Conservation (phyloP, 2,329 filamentous ascomycete genomes). For the Aspergillus flavus region DNA sequence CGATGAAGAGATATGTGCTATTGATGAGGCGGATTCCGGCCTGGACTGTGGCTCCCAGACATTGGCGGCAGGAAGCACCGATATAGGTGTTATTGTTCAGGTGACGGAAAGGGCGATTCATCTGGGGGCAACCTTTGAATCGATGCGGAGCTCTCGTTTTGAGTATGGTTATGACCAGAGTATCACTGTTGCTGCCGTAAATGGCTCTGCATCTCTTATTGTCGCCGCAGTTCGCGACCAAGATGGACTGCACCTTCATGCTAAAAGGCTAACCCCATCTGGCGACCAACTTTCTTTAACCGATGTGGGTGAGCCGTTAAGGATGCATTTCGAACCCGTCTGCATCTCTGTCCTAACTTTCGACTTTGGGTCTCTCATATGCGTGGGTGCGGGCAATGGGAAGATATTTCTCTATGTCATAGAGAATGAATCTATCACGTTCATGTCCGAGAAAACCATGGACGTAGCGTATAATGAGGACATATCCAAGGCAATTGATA, state of each 20-base stretch:
- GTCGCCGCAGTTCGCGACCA: constrained; percentile 29
- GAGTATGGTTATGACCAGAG: constrained; percentile 25
- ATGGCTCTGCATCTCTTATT: constrained; percentile 32
- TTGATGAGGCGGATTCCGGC: constrained; percentile 42
- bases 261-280: constrained; percentile 26
- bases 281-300: constrained; percentile 23
- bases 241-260: constrained; percentile 30
- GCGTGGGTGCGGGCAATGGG: constrained; percentile 45
- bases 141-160: constrained; percentile 24
- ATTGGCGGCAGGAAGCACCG: constrained; percentile 45
- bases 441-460: constrained; percentile 29
- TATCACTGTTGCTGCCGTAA: constrained; percentile 35
- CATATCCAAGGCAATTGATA: constrained; percentile 40
- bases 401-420: constrained; percentile 37
- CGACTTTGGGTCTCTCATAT: constrained; percentile 31
- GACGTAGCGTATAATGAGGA: constrained; percentile 25
- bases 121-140: constrained; percentile 29
- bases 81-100: constrained; percentile 42
- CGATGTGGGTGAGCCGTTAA: constrained; percentile 25
- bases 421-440: constrained; percentile 22
- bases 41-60: constrained; percentile 48
- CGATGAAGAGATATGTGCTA: constrained; percentile 41
- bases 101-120: constrained; percentile 43
- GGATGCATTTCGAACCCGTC: constrained; percentile 39
- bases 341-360: constrained; percentile 37